Conservation (phyloP, 2,329 filamentous ascomycete species). For the Exophiala aquamarina region DNA sequence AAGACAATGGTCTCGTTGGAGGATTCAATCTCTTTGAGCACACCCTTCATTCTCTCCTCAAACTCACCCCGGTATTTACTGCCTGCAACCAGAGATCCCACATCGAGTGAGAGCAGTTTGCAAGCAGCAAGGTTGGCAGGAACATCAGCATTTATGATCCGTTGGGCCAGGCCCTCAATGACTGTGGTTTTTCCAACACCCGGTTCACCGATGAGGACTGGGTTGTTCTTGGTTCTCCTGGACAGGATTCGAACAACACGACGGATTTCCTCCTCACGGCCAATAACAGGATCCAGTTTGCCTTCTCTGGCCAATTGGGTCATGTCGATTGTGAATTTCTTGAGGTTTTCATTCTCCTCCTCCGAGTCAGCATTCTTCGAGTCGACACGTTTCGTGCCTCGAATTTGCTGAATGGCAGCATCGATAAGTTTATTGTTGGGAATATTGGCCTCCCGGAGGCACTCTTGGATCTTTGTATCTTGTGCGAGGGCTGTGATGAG, state of each 20-base stretch:
- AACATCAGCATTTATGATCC: conserved; percentile 95
- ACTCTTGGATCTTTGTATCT: conserved; percentile 70
- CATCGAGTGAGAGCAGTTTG: conserved; percentile 90
- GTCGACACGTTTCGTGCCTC: conserved; percentile 89
- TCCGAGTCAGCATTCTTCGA: conserved; percentile 93
- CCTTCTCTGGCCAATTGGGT: conserved; percentile 93
- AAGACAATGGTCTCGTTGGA: conserved; percentile 96
- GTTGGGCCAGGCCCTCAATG: conserved; percentile 89
- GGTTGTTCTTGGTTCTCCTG: conserved; percentile 94
- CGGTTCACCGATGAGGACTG: conserved; percentile 94
- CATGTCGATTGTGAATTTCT: conserved; percentile 99
- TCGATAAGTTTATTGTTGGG: conserved; percentile 89
- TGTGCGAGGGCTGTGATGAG: conserved; percentile 83
- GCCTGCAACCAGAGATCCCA: conserved; percentile 90
- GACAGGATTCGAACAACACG: conserved; percentile 92
- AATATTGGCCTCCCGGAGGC: conserved; percentile 82
- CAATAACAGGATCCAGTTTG: conserved; percentile 95
- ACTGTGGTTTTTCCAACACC: conserved; percentile 99
- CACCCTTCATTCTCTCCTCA: conserved; percentile 98
- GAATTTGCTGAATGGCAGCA: conserved; percentile 84
- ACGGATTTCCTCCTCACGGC: conserved; percentile 86
- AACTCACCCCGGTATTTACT: conserved; percentile 99
- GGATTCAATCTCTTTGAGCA: conserved; percentile 92
- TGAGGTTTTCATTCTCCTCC: conserved; percentile 88
- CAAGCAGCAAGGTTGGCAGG: conserved; percentile 93